Percentiles rank a stretch among this genome's conserved stretches.
Conservation (phyloP, 2,329 filamentous ascomycete species). For the Hymenoscyphus albidus region DNA sequence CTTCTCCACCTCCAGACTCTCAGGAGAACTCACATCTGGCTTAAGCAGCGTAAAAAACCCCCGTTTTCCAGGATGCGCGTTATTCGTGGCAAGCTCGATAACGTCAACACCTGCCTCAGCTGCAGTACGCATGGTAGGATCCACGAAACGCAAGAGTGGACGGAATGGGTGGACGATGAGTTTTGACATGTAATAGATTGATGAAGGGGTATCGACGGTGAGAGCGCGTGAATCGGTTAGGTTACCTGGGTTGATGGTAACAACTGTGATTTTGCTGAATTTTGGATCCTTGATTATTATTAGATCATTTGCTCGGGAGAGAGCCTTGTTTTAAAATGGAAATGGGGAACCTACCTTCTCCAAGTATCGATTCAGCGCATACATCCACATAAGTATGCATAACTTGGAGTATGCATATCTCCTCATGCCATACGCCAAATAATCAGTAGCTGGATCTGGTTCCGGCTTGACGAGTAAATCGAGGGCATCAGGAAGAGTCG, state of each 20-base stretch:
- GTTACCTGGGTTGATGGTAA: conserved; percentile 33
- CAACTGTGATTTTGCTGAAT: conserved; percentile 31
- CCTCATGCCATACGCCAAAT: conserved; percentile 40
- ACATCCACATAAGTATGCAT: conserved; percentile 39
- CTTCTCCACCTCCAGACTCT: conserved; percentile 31
- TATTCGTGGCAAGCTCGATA: conserved; percentile 30
- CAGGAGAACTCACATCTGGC: conserved; percentile 33
- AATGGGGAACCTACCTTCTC: conserved; percentile 15
- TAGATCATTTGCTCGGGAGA: too few species aligned
- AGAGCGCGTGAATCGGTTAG: conserved; percentile 39
- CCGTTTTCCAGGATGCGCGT: conserved; percentile 31
- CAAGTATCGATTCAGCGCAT: conserved; percentile 36
- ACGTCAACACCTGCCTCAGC: conserved; percentile 34
- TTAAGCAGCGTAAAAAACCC: conserved; percentile 37
- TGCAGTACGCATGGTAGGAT: conserved; percentile 33
- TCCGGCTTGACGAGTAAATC: conserved; percentile 32
- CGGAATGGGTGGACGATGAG: conserved; percentile 31
- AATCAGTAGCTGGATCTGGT: conserved; percentile 31
- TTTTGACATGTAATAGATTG: conserved; percentile 29
- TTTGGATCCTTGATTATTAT: neutral
- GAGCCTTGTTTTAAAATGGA: too few species aligned
- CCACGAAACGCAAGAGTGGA: conserved; percentile 25
- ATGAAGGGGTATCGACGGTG: conserved; percentile 34
- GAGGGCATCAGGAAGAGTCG: conserved; percentile 32
- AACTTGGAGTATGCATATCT: conserved; percentile 43